These are phyloP conservation scores for Cynanchum wilfordii DNA, from an alignment of 257 asterid genomes.

Conservation along the genomic window DNA sequence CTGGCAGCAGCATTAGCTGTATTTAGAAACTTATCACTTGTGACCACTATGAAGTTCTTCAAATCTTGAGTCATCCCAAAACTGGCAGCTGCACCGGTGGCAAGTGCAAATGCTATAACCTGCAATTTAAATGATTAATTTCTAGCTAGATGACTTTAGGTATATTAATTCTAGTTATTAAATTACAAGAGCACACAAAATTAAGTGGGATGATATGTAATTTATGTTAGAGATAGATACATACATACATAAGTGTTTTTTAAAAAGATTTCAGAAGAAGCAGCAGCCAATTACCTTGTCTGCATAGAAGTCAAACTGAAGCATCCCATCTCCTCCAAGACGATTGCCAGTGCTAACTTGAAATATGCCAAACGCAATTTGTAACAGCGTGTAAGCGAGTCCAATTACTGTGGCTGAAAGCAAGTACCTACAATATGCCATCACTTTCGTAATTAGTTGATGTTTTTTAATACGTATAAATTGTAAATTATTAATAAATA, in stretches of 20 bases:
- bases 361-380: constrained; percentile 22
- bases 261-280: too few relatives aligned
- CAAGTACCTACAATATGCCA: constrained; percentile 24
- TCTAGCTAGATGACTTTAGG: too few relatives aligned
- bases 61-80: constrained; percentile 39
- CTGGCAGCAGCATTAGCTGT: constrained; percentile 40
- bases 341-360: constrained; percentile 34
- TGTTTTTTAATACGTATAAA: too few relatives aligned
- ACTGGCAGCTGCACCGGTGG: constrained; percentile 42
- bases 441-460: background rate
- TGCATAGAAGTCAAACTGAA: constrained; percentile 35
- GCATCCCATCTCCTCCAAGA: constrained; percentile 28
- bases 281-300: constrained; percentile 41
- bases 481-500: too few relatives aligned
- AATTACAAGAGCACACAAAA: too few relatives aligned
- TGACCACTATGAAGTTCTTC: background rate
- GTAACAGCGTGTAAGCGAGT: constrained; percentile 28
- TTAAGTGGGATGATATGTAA: too few relatives aligned
- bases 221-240: too few relatives aligned
- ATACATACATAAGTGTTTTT: too few relatives aligned
- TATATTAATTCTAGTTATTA: too few relatives aligned
- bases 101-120: constrained; percentile 34
- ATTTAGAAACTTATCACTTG: constrained; percentile 13
- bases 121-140: background rate
- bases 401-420: constrained; percentile 31